Evolutionary conservation across 2,329 filamentous ascomycete species (phyloP).

Genomic region (Diaporthe ilicicola): DNA sequence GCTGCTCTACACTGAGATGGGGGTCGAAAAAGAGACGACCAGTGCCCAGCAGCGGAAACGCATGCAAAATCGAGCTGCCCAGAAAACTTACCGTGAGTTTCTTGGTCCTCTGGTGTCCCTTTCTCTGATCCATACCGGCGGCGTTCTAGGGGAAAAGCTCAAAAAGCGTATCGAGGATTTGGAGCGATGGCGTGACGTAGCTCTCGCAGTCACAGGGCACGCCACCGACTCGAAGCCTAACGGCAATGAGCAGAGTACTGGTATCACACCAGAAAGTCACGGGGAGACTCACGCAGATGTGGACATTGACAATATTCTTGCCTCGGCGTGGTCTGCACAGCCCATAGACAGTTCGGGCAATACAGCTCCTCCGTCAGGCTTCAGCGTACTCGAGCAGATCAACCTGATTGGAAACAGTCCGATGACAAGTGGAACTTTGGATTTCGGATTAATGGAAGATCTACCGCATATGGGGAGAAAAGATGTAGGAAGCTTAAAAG

Average conservation of each 20-base stretch:
- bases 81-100: slow-evolving; percentile 6
- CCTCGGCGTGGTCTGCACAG: slow-evolving; percentile 6
- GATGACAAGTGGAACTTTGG: neutral
- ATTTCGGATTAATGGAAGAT: slow-evolving; percentile 5
- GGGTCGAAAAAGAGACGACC: neutral
- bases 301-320: slow-evolving; percentile 3
- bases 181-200: slow-evolving; percentile 6
- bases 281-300: neutral
- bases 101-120: neutral
- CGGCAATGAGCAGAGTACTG: slow-evolving; percentile 2
- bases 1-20: slow-evolving; percentile 5
- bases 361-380: slow-evolving; percentile 1
- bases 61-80: slow-evolving; percentile 8
- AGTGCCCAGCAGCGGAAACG: slow-evolving; percentile 3
- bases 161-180: slow-evolving; percentile 1
- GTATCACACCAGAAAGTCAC: neutral
- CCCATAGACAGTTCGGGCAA: neutral
- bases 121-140: neutral
- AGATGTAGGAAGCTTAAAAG: slow-evolving; percentile 1
- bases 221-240: slow-evolving; percentile 1
- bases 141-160: slow-evolving; percentile 8
- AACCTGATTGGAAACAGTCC: neutral
- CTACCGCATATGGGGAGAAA: neutral
- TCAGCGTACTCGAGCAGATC: neutral
- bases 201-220: slow-evolving; percentile 2